Percentiles rank a stretch among this genome's conserved stretches.
phyloP scores from a whole-genome alignment of 2,329 filamentous ascomycete genomes.

The Diaporthe eres region DNA sequence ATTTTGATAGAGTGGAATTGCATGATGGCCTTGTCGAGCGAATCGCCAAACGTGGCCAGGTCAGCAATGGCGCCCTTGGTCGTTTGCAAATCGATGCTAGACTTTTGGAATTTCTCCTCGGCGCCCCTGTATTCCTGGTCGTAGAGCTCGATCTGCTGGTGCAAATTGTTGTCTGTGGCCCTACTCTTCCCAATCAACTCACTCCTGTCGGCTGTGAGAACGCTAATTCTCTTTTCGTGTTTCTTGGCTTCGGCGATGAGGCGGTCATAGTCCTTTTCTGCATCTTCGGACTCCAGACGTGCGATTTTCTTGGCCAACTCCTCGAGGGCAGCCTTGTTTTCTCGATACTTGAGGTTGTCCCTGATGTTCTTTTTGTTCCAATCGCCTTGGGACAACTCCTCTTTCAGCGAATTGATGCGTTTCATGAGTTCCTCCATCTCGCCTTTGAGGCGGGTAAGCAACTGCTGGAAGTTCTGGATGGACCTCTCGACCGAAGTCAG shows the following conservation, averaged over 20 bases:
- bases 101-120: conserved; percentile 83
- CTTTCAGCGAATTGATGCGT: conserved; percentile 82
- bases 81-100: conserved; percentile 90
- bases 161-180: conserved; percentile 86
- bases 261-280: conserved; percentile 83
- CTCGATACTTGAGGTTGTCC: conserved; percentile 90
- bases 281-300: conserved; percentile 83
- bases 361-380: conserved; percentile 87
- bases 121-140: conserved; percentile 90
- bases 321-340: conserved; percentile 78
- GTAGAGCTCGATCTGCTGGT: conserved; percentile 82
- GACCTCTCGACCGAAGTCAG: conserved; percentile 79
- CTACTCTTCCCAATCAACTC: conserved; percentile 84
- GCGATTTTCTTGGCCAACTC: conserved; percentile 78
- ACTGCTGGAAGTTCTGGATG: conserved; percentile 76
- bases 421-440: conserved; percentile 77
- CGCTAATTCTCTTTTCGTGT: conserved; percentile 77
- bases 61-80: conserved; percentile 95
- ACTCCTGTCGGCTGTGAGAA: conserved; percentile 79
- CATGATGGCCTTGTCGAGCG: conserved; percentile 97
- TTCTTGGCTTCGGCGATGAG: conserved; percentile 78
- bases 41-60: conserved; percentile 83
- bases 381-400: conserved; percentile 83
- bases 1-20: conserved; percentile 96
- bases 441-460: conserved; percentile 75